A percentile compares a stretch with the other conserved stretches of the same genome.
Evolutionary conservation across 768 basidiomycete genomes (phyloP).

Genomic region (Tephrocybe sp.): DNA sequence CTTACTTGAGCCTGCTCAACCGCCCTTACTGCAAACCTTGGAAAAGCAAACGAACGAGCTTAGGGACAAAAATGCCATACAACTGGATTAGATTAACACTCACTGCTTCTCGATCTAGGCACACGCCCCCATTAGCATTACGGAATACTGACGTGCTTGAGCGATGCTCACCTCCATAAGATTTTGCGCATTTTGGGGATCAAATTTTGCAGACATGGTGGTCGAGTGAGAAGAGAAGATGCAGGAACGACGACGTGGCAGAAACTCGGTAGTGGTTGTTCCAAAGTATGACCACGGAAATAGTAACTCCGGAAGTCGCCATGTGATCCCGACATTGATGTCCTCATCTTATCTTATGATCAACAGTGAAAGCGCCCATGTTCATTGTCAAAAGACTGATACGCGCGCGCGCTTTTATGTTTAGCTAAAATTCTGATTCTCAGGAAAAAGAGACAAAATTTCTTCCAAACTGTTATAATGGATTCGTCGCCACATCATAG

Average conservation of each 20-base stretch:
- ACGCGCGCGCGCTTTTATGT: no score
- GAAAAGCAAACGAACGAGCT: neutral
- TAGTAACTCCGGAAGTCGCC: neutral
- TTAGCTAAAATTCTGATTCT: no score
- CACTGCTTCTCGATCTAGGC: constrained; percentile 94
- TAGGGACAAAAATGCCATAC: neutral
- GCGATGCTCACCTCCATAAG: constrained; percentile 66
- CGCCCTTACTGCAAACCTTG: constrained; percentile 87
- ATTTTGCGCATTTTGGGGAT: constrained; percentile 92
- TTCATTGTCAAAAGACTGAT: no score
- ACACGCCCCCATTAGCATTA: constrained; percentile 1
- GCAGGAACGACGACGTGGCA: constrained; percentile 18
- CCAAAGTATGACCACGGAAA: neutral
- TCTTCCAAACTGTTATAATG: no score
- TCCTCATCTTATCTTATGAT: neutral
- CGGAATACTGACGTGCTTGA: constrained; percentile 12
- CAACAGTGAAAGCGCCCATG: neutral
- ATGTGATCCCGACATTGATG: constrained; percentile 12
- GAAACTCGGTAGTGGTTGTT: constrained; percentile 1
- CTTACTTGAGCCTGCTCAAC: constrained; percentile 94
- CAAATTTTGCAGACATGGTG: constrained; percentile 51
- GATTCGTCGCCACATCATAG: no score
- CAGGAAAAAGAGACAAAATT: no score
- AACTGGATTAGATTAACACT: constrained; percentile 27
- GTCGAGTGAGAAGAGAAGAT: constrained; percentile 3